Conservation (phyloP, 2,329 filamentous ascomycete genomes). For the Pyrenophora graminea region DNA sequence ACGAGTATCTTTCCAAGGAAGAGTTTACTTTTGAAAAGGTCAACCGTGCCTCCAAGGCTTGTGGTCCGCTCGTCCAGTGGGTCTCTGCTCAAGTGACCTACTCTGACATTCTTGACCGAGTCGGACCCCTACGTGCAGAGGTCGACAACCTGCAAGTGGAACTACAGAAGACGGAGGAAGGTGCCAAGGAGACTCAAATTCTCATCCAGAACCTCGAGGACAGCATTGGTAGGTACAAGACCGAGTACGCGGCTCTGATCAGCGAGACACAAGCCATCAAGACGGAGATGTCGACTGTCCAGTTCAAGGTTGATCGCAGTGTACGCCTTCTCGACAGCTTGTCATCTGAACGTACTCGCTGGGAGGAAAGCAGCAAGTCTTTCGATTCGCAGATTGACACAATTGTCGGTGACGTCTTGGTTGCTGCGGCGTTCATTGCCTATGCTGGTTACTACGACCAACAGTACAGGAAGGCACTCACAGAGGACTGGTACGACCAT, state of each 20-base stretch:
- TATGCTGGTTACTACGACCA: conserved; percentile 98
- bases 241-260: conserved; percentile 91
- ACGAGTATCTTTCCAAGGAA: conserved; percentile 86
- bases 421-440: conserved; percentile 95
- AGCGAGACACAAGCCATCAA: conserved; percentile 98
- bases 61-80: conserved; percentile 96
- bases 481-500: conserved; percentile 96
- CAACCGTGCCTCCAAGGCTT: conserved; percentile 94
- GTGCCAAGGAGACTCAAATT: conserved; percentile 88
- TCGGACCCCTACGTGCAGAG: conserved; percentile 89
- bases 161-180: conserved; percentile 87
- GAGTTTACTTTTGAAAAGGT: conserved; percentile 97
- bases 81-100: conserved; percentile 95
- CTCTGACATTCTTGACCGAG: conserved; percentile 93
- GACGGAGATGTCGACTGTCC: conserved; percentile 90
- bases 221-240: conserved; percentile 94
- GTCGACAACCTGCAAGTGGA: conserved; percentile 85
- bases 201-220: conserved; percentile 82
- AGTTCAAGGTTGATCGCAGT: conserved; percentile 97
- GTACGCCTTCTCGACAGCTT: conserved; percentile 91
- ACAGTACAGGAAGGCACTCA: conserved; percentile 95
- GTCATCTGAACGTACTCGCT: conserved; percentile 88
- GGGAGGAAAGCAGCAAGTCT: conserved; percentile 96
- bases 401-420: conserved; percentile 90
- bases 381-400: conserved; percentile 98